Evolutionary conservation across 2,329 filamentous ascomycete species (phyloP), one percentile per base, ranked within the genome.

Genomic region (Fusarium poae): DNA sequence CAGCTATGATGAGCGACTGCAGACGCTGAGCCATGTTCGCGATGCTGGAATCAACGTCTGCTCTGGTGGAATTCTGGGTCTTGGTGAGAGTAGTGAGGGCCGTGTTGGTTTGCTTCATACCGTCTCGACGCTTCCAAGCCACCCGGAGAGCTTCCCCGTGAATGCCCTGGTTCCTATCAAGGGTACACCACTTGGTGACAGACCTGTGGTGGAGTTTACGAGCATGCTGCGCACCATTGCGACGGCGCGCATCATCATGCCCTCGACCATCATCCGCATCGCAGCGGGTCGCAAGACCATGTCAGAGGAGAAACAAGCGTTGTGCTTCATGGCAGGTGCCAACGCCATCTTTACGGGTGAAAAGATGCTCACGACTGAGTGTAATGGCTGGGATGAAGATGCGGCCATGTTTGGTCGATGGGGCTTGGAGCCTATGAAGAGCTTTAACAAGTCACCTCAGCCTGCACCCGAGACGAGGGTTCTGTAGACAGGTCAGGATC

Each of bases 271-370:
- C 71, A 93, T 97, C 68, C 89, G 94, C 43, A 89, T 97, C 48
- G 94, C 94, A 0, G 94, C 94, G 0, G 94, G 94, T 4, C 85
- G 94, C 46, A 94, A 92, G 77, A 92, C 90, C 15, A 91, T 97
- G 87, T 86, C 88, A 6, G 94, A 97, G 81, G 93, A 96, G 80
- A 91, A 97, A 82, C 94, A 97, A 81, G 90, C 93, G 16, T 78
- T 95, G 70, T 97, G 93, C 79, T 97, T 97, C 82, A 90, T 92
- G 87, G 93, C 93, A 0, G 94, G 94, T 16, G 94, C 94, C 1
- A 97, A 97, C 74, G 94, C 94, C n/a, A 91, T 97, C 34, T 97
- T 97, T 77, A 97, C 94, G 0, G 94, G 94, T 11, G 94, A 97
- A 82, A 97, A 95, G 85, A 97, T 97, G 94, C 79, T 97, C 80